Evolutionary conservation across 345 rosid genomes (phyloP), one percentile per base, ranked within the genome.

Genomic region (Barbarea vulgaris): DNA sequence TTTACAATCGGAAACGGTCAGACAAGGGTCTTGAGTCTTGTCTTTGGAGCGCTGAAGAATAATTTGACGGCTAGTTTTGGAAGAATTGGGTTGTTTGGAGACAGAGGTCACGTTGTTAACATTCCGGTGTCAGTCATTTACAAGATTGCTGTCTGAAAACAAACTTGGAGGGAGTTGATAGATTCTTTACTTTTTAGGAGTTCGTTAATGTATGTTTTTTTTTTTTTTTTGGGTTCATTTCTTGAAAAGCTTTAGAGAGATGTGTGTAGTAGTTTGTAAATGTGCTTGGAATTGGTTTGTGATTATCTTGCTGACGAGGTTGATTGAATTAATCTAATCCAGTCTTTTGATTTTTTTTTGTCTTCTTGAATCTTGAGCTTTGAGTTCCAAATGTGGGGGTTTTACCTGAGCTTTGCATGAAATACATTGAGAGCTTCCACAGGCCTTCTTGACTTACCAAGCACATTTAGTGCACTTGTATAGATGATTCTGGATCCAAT

Each of bases 371-470:
- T 36, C 50, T 37, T 36, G 19, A 37, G 61, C 37, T 52, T 36
- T 52, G 17, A 30, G 33, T 18, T 7, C 28, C 6, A 22, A 4
- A n/a, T 51, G 7, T 19, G 25, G n/a, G 64, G 28, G 24, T 44
- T 54, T 70, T 84, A 94, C 98, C 93, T n/a, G n/a, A 83, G 95
- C 98, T 91, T 94, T 31, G 83, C 79, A 12, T 62, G 85, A 74
- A 94, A 94, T 77, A 94, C 66, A 83, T 89, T 91, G 52, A 94
- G 90, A 51, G 97, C 98, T 83, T 91, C 98, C 56, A 90, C 93
- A 65, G 98, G 98, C 81, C 97, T 87, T 71, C 86, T 85, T 83
- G 93, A 90, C 84, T 91, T 94, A 51, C 93, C 89, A 60, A 94
- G 93, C 64, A 79, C 97, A 80, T 82, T 70, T 72, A 94, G 88